phyloP scores from a whole-genome alignment of 116 monocot species.

The Zostera marina region DNA sequence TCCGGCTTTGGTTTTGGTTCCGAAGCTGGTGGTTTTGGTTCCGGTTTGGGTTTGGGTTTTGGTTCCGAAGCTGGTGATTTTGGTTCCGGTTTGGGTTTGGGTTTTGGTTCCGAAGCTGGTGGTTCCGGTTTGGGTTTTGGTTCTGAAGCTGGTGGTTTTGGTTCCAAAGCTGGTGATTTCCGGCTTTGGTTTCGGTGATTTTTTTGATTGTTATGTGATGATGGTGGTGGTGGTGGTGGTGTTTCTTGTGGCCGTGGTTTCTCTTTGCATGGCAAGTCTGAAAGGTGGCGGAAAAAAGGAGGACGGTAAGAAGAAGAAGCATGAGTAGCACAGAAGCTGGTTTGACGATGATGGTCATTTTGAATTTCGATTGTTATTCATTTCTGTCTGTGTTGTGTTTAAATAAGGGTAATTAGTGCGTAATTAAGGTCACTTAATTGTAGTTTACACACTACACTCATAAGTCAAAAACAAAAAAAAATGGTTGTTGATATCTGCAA shows the following conservation, averaged over 20 bases:
- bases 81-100: background rate
- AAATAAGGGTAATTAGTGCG: background rate
- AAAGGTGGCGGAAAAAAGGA: constrained; percentile 11
- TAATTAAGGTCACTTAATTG: background rate
- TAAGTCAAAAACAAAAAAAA: too few species aligned
- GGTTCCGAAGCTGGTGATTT: background rate
- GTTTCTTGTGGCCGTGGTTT: constrained; percentile 13
- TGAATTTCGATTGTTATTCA: too few species aligned
- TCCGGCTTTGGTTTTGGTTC: constrained; percentile 1
- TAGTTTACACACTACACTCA: background rate
- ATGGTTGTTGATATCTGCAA: constrained; percentile 6
- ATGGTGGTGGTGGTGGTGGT: constrained; percentile 5
- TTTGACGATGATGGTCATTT: too few species aligned
- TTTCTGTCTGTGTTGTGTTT: background rate
- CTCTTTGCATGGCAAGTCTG: constrained; percentile 19
- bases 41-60: background rate
- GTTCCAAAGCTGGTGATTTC: constrained; percentile 4
- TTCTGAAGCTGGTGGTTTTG: background rate
- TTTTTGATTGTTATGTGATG: too few species aligned
- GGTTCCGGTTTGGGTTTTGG: background rate
- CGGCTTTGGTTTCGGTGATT: constrained; percentile 3
- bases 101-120: background rate
- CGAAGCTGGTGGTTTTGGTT: background rate
- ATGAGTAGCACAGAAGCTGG: constrained; percentile 3
- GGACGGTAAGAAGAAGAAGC: constrained; percentile 16